Evolutionary conservation across 495 filamentous ascomycete species (phyloP).

Genomic region (Rostrohypoxylon terebratum): DNA sequence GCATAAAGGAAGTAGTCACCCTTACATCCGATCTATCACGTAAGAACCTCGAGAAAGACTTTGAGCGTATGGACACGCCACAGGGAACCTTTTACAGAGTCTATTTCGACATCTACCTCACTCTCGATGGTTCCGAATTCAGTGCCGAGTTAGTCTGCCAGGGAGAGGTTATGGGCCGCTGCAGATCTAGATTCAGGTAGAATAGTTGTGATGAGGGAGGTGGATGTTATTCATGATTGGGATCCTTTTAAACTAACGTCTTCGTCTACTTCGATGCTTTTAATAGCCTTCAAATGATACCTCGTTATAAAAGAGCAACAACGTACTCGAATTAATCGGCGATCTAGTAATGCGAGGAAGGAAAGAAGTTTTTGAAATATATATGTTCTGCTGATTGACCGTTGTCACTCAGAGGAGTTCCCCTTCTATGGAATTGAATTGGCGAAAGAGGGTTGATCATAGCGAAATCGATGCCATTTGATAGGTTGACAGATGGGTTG

Average conservation of each 20-base stretch:
- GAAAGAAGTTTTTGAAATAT: conserved; percentile 12
- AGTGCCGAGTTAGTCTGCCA: conserved; percentile 98
- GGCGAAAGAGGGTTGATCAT: conserved; percentile 22
- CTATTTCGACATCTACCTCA: conserved; percentile 85
- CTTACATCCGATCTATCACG: conserved; percentile 95
- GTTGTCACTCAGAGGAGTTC: conserved; percentile 8
- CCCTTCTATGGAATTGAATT: conserved; percentile 21
- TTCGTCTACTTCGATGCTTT: conserved; percentile 38
- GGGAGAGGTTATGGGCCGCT: conserved; percentile 98
- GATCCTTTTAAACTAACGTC: conserved; percentile 22
- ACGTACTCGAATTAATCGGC: conserved; percentile 24
- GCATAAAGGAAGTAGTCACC: conserved; percentile 99
- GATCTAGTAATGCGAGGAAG: conserved; percentile 15
- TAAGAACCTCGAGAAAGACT: conserved; percentile 99
- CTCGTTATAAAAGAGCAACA: conserved; percentile 36
- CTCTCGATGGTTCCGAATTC: conserved; percentile 96
- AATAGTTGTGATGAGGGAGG: conserved; percentile 19
- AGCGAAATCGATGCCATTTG: conserved; percentile 14
- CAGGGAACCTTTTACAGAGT: conserved; percentile 98
- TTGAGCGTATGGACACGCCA: conserved; percentile 98
- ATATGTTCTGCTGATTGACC: conserved; percentile 6
- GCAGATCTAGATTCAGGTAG: conserved; percentile 84
- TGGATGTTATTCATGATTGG: conserved; percentile 23
- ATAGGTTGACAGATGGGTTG: conserved; percentile 12
- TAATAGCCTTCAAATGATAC: conserved; percentile 43